Evolutionary conservation across 257 asterid genomes (phyloP), one percentile per base, ranked within the genome.

Genomic region (Rauvolfia tetraphylla): DNA sequence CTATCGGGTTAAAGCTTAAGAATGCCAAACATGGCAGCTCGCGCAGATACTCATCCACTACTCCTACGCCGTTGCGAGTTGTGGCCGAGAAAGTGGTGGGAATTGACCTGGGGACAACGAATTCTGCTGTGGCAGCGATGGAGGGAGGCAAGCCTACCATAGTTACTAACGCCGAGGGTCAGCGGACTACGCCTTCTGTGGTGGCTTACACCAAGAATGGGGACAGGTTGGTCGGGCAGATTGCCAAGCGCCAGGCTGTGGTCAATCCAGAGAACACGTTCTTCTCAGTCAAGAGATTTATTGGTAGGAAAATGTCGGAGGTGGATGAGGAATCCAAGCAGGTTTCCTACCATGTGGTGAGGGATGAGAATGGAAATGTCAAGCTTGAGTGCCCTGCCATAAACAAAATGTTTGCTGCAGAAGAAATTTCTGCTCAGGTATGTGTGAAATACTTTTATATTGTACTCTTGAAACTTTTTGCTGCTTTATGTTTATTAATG

Each of bases 101-200:
- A 59, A 92, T 92, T 79, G 98, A 92, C 67, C 80, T 92, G 68
- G 98, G 98, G 39, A 92, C 98, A 5, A 92, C 98, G 9, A 92
- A 92, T 67, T 92, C 98, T 0, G 98, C 98, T 0, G 98, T 92
- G 70, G 98, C 97, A 38, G 98, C 96, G 0, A 92, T 92, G 98
- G 98, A 92, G 67, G 98, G 98, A 56, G 98, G 98, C 58, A 92
- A 92, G 85, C 98, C 98, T 11, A 92, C 98, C 5, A 90, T 92
- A 54, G 96, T 92, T 44, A 90, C 96, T 25, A 92, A 91, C 72
- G 93, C 93, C 0, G 98, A 92, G 82, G 98, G 98, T 27, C 97
- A 90, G 85, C 73, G 98, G 36, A 92, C 98, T 10, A 92, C 98
- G 7, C 98, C 98, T 7, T 92, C 98, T 11, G 98, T 92, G 46